phyloP scores from a whole-genome alignment of 495 filamentous ascomycete genomes.

The Letharia lupina region DNA sequence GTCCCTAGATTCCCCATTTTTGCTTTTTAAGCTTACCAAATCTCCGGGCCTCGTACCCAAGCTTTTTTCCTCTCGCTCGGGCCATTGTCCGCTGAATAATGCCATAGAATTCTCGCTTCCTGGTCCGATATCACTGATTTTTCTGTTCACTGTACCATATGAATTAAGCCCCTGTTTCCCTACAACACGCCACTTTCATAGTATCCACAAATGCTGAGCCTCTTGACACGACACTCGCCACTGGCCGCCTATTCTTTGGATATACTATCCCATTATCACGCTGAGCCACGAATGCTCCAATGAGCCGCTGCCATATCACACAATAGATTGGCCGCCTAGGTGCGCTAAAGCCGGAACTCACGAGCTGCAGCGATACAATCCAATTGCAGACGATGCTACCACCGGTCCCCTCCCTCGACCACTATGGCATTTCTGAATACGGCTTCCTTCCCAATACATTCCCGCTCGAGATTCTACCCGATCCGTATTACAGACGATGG shows the following conservation, averaged over 20 bases:
- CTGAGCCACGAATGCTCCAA: neutral
- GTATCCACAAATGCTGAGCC: too few relatives aligned
- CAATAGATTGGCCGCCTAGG: neutral
- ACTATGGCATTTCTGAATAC: slow-evolving; percentile 83
- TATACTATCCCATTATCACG: neutral
- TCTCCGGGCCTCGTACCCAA: neutral
- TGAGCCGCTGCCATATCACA: neutral
- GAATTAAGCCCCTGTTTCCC: neutral
- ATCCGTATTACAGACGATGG: slow-evolving; percentile 90
- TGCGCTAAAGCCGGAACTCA: neutral
- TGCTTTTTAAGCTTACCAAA: neutral
- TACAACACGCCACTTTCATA: neutral
- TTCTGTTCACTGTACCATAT: neutral
- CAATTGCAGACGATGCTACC: slow-evolving; percentile 56
- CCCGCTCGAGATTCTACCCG: slow-evolving; percentile 71
- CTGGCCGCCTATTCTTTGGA: neutral
- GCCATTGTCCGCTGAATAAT: neutral
- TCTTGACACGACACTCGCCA: neutral
- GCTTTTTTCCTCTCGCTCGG: too few relatives aligned
- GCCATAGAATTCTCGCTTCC: neutral
- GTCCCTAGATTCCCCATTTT: too few relatives aligned
- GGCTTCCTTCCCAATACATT: slow-evolving; percentile 81
- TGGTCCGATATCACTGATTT: neutral
- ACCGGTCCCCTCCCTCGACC: slow-evolving; percentile 63
- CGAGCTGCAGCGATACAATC: neutral